These are phyloP conservation scores for Aspergillus floridensis DNA, from an alignment of 2,329 filamentous ascomycete genomes.

Conservation along the genomic window DNA sequence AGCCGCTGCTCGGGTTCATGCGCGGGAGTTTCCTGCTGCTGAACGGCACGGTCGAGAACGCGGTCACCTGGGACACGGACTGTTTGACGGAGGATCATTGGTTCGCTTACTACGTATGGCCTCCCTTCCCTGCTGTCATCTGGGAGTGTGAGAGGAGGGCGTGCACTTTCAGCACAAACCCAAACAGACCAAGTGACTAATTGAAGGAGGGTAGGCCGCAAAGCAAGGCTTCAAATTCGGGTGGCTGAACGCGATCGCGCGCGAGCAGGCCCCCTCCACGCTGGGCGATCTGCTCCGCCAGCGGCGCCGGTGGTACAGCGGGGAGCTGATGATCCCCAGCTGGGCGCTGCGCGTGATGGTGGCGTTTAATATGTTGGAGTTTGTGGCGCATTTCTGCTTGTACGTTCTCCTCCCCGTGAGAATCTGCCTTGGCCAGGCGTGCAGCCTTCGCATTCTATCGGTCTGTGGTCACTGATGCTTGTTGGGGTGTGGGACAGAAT, in stretches of 20 bases:
- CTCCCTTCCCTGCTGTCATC: neutral
- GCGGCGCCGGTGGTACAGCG: constrained; percentile 12
- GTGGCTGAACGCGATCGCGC: constrained; percentile 12
- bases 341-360: neutral
- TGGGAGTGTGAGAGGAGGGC: too few relatives aligned
- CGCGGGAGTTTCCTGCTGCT: neutral
- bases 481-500: neutral
- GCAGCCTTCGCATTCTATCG: neutral
- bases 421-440: too few relatives aligned
- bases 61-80: constrained; percentile 12
- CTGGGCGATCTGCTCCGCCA: constrained; percentile 10
- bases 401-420: neutral
- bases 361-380: neutral
- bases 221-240: constrained; percentile 11
- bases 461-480: too few relatives aligned
- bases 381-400: neutral
- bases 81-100: constrained; percentile 13
- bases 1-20: constrained; percentile 8
- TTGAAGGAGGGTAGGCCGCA: neutral
- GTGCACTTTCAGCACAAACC: too few relatives aligned
- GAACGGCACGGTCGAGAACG: constrained; percentile 9
- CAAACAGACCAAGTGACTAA: too few relatives aligned
- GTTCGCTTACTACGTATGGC: constrained; percentile 11
- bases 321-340: constrained; percentile 4
- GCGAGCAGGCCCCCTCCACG: constrained; percentile 9